Base-by-base conservation (phyloP, 805 yeast species). In the Kodamaea neixiangensis region DNA sequence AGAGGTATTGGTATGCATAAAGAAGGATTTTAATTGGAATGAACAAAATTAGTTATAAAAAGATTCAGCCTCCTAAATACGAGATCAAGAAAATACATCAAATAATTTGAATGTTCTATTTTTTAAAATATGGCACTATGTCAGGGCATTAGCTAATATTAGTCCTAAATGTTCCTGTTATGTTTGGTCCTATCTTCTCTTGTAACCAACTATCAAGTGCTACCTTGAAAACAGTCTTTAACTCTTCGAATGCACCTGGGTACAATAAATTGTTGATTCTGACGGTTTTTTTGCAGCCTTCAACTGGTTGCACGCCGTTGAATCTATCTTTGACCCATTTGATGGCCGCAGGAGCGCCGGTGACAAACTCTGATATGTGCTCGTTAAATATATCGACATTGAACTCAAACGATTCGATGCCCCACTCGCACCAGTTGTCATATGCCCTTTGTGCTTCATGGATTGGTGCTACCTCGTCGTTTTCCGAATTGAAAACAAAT, bases 201-300 rank as follows among this genome's bases (percentile, higher is more conserved):
- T 25, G 31, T 25, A 25, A 25, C 10, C 5, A 7, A 25, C 31
- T 25, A 25, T 25, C 31, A 25, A 25, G 31, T 3, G 10, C 10
- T 9, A 25, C 31, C 5, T 25, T 25, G 31, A 25, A 3, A 7
- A 25, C 10, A 5, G 31, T 5, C 11, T 25, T 25, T 10, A 25
- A 25, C 31, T 25, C 31, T 1, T 25, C 22, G 37, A 22, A 19
- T 13, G 80, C 47, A 74, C 69, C 49, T 74, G 65, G 56, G 70
- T 63, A 60, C 69, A 81, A 50, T 75, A 87, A 38, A 69, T 68
- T 63, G 60, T 70, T 9, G 66, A 65, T 53, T 74, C 85, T 53
- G 70, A 67, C 85, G 79, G 48, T 51, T 17, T 43, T 55, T 13
- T 46, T 25, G 46, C 67, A 63, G 2, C 66, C 65, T 5, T 47